Base-by-base conservation (phyloP, 169 alveolate genomes). In the Plasmodium relictum region DNA sequence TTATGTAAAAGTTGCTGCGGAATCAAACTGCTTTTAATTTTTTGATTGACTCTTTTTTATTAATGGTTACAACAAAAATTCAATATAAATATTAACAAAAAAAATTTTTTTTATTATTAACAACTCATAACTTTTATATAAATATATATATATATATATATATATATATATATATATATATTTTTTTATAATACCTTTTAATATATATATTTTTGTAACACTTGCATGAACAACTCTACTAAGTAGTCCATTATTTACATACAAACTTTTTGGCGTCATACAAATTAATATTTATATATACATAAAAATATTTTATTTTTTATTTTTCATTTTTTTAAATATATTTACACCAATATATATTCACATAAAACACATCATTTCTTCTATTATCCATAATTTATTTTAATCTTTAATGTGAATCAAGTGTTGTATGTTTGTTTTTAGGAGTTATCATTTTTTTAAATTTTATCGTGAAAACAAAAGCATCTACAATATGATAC, bases 61-160 rank as follows among this genome's bases (percentile, higher is more conserved):
- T 62, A 59, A 62, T 62, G 73, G 73, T 63, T 22, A 22, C 62
- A 52, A 52, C 1, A 52, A 52, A 52, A 52, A 52, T 22, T 26
- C 10, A 16, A 14, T n/a, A 63, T 63, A 48, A 37, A 63, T 22
- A 26, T 39, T 63, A 63, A 48, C 52, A 31, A 31, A 31, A 31
- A 31, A 31, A 31, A 31, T 1, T 31, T 31, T 1, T 31, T 31
- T 31, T 31, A 2, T 31, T 31, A 31, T 31, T 31, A 31, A 31
- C 39, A 31, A 31, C 39, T 31, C 39, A 31, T 31, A 31, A 31
- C 3, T 31, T 3, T 31, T 31, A 31, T 31, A 31, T 31, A 31
- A 48, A 48, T n/a, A 48, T 52, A 52, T 52, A 52, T 14, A 48
- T 48, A 48, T 44, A 44, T 44, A 44, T 44, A 48, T 48, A 48